These are phyloP conservation scores for Mrakia gelida DNA, from an alignment of 768 basidiomycete species.

Conservation along the genomic window DNA sequence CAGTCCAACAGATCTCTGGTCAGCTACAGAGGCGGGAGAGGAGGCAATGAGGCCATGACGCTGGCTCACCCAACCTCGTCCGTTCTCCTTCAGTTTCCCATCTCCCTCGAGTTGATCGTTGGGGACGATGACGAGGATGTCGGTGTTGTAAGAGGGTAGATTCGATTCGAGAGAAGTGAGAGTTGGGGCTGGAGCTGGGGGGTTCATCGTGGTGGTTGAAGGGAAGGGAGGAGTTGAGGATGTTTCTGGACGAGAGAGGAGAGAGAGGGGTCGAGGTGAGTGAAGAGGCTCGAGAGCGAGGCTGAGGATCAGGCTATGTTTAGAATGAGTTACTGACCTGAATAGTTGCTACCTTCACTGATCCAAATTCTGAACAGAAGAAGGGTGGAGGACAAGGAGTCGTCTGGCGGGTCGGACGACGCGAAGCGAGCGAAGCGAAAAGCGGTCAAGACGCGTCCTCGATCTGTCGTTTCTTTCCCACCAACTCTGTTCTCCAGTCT, in stretches of 20 bases:
- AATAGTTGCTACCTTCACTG: no score
- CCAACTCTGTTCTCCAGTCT: no score
- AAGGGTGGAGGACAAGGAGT: no score
- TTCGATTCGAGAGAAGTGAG: neutral
- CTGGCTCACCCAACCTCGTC: neutral
- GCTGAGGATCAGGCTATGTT: neutral
- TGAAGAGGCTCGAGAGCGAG: neutral
- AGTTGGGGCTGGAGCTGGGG: neutral
- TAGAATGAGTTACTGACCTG: no score
- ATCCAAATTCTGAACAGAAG: no score
- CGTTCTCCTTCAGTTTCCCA: neutral
- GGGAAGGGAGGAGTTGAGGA: neutral
- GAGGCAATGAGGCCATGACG: neutral
- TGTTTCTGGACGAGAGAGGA: neutral
- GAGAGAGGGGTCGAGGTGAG: neutral
- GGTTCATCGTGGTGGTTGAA: neutral
- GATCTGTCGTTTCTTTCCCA: no score
- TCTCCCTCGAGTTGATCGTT: neutral
- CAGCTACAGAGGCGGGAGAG: neutral
- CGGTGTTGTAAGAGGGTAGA: neutral
- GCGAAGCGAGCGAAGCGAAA: no score
- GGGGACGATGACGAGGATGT: neutral
- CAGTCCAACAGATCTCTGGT: neutral
- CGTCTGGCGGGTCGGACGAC: no score
- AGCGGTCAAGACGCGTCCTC: no score